phyloP scores from a whole-genome alignment of 805 yeast species.

The Saturnispora silvae region DNA sequence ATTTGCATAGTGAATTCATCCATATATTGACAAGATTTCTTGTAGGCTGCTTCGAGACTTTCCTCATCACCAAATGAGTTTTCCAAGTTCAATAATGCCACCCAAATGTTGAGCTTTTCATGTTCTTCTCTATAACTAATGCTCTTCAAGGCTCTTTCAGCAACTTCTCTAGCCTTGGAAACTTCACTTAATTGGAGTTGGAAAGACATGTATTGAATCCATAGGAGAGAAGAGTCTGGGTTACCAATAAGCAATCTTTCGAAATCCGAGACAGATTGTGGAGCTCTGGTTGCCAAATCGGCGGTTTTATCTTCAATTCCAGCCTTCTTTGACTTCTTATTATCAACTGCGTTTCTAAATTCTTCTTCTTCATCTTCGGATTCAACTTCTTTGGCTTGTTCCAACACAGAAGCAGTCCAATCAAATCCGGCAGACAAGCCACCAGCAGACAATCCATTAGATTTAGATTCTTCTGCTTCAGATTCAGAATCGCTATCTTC shows the following conservation, averaged over 20 bases:
- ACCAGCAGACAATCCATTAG: conserved; percentile 20
- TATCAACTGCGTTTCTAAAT: conserved; percentile 29
- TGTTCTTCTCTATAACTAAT: conserved; percentile 86
- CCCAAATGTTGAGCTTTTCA: conserved; percentile 92
- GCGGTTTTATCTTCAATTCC: conserved; percentile 72
- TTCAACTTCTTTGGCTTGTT: conserved; percentile 56
- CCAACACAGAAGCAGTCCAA: conserved; percentile 88
- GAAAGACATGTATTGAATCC: conserved; percentile 99
- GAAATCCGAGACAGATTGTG: conserved; percentile 85
- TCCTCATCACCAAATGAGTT: conserved; percentile 86
- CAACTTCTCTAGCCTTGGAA: conserved; percentile 90
- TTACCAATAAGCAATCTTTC: conserved; percentile 86
- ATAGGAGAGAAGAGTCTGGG: conserved; percentile 84
- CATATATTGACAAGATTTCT: conserved; percentile 82
- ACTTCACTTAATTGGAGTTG: conserved; percentile 89
- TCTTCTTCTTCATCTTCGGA: conserved; percentile 38
- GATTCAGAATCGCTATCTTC: conserved; percentile 14
- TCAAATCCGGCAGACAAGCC: conserved; percentile 87
- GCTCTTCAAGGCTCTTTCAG: conserved; percentile 82
- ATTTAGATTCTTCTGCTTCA: conserved; percentile 24
- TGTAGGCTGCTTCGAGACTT: conserved; percentile 68
- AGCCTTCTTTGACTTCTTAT: conserved; percentile 30
- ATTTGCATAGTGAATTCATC: conserved; percentile 76
- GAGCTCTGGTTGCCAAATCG: conserved; percentile 72
- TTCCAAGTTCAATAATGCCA: conserved; percentile 88